phyloP scores from a whole-genome alignment of 139 green algal species.

The Diplosphaera chodatii region DNA sequence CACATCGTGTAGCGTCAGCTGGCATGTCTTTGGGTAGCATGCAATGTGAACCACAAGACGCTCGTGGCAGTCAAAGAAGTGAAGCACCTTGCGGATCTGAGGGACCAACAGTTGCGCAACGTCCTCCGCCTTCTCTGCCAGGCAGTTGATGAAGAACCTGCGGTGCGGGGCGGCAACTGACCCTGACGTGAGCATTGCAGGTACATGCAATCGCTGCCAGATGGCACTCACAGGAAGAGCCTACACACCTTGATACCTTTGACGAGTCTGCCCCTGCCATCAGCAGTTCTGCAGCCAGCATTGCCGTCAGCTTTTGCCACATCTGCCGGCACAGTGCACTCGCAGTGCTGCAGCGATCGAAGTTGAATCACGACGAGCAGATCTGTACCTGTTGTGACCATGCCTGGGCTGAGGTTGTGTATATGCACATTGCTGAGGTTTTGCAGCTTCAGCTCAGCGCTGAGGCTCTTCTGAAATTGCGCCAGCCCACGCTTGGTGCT shows the following conservation, averaged over 20 bases:
- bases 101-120: constrained; percentile 79
- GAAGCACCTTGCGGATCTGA: constrained; percentile 63
- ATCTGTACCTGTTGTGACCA: constrained; percentile 75
- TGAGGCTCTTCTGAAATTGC: constrained; percentile 74
- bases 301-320: too few species aligned
- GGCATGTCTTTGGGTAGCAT: too few species aligned
- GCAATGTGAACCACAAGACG: too few species aligned
- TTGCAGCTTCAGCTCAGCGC: constrained; percentile 31
- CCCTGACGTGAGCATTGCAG: too few species aligned
- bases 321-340: too few species aligned
- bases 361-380: too few species aligned
- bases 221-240: too few species aligned
- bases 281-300: constrained; percentile 63
- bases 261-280: constrained; percentile 59
- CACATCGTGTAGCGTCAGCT: too few species aligned
- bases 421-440: constrained; percentile 68
- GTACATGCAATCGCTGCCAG: too few species aligned
- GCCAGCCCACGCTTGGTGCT: constrained; percentile 82
- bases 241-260: not conserved
- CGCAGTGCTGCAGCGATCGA: too few species aligned
- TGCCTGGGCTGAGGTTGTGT: constrained; percentile 83
- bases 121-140: constrained; percentile 68
- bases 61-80: too few species aligned
- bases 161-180: too few species aligned
- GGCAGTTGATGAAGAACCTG: constrained; percentile 95